Base-by-base conservation (phyloP, 257 asterid genomes). In the Nicotiana paniculata region DNA sequence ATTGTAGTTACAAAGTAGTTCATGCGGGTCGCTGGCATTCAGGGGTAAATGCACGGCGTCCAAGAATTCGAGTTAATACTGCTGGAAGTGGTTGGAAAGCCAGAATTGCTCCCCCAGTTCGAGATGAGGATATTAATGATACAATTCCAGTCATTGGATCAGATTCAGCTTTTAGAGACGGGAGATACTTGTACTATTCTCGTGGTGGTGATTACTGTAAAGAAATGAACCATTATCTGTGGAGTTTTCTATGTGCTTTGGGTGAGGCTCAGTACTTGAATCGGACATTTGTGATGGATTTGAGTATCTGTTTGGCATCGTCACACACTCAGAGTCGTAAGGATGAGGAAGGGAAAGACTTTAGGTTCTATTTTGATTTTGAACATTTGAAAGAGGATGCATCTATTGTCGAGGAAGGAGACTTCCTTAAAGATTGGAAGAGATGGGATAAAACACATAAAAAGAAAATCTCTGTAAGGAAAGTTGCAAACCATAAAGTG, bases 161-260 rank as follows among this genome's bases (percentile, higher is more conserved):
- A 0, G 97, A 90, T 86, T 87, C 87, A 12, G 90, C 89, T 54
- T 93, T 95, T 82, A 89, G 91, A 87, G 90, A 85, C 79, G 96
- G 98, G 32, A 95, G 82, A 74, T 95, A 95, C 85, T 86, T 95
- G 90, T 95, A 95, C 85, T 95, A 95, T 83, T 90, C 99, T 0
- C 91, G 96, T 32, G 97, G 98, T 75, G 99, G 98, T 53, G 98
- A 95, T 87, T 87, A 91, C 69, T 95, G 99, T 89, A 95, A 95
- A 86, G 94, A 92, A 55, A 95, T 95, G 98, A 95, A 95, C 81
- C 99, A 95, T 32, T 91, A 82, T 61, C 81, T 91, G 0, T 95
- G 99, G 98, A 95, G 99, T 88, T 91, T 95, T 87, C 84, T 95
- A 89, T 95, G 99, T 83, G 99, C 92, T n/a, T 90, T 93, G 1